Evolutionary conservation across 768 basidiomycete species (phyloP).

Genomic region (Tubosaeta brunneosetosa): DNA sequence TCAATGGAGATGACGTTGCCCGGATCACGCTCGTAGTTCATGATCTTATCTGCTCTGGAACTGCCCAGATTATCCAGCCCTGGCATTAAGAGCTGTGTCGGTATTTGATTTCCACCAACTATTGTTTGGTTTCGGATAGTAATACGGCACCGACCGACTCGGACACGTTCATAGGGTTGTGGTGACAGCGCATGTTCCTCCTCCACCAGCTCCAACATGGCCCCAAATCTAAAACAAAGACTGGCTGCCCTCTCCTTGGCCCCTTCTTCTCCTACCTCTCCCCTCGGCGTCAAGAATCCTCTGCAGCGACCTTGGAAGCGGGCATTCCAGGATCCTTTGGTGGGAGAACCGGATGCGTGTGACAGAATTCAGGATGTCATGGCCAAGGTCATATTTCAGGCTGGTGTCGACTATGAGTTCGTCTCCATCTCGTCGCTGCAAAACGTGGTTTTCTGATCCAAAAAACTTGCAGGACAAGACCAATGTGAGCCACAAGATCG

Average conservation of each 20-base stretch:
- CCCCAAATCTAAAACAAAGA: conserved; percentile 58
- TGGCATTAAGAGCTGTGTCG: too few relatives aligned
- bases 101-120: too few relatives aligned
- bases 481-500: conserved; percentile 56
- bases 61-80: too few relatives aligned
- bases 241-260: conserved; percentile 59
- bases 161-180: background rate
- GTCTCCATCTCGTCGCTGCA: conserved; percentile 24
- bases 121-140: background rate
- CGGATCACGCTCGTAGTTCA: too few relatives aligned
- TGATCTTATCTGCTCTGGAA: too few relatives aligned
- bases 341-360: conserved; percentile 25
- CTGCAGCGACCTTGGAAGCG: conserved; percentile 56
- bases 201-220: conserved; percentile 8
- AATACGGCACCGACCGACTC: background rate
- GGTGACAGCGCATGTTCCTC: background rate
- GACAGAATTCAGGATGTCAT: conserved; percentile 62
- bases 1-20: too few relatives aligned
- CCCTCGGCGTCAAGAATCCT: conserved; percentile 31
- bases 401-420: conserved; percentile 87
- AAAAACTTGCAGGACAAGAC: conserved; percentile 59
- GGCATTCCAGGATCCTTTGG: conserved; percentile 23
- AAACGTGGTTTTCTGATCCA: conserved; percentile 15
- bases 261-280: conserved; percentile 44
- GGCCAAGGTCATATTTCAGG: conserved; percentile 75